phyloP scores from a whole-genome alignment of 345 rosid genomes.

The Passiflora organensis region DNA sequence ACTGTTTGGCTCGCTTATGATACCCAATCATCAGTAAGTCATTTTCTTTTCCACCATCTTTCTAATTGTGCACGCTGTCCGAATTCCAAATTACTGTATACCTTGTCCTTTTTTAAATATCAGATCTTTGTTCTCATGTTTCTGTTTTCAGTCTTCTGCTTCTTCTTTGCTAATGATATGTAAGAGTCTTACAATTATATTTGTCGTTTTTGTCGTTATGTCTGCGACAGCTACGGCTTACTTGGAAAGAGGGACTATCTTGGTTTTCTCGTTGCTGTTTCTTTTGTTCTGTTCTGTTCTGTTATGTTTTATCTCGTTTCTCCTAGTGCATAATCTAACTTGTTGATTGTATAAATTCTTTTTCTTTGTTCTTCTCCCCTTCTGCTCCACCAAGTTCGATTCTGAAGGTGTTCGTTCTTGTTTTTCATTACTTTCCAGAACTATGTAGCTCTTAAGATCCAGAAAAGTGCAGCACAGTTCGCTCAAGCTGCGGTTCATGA shows the following conservation, averaged over 20 bases:
- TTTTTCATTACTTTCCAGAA: conserved; percentile 34
- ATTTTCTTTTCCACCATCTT: neutral
- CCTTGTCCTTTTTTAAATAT: no score
- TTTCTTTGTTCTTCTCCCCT: neutral
- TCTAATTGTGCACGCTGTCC: no score
- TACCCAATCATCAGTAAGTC: conserved; percentile 57
- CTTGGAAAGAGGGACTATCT: neutral
- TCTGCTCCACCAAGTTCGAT: neutral
- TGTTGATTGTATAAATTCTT: no score
- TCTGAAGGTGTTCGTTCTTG: neutral
- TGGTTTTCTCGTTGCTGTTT: neutral
- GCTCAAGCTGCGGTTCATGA: conserved; percentile 97
- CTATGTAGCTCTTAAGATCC: conserved; percentile 95
- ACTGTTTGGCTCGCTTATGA: conserved; percentile 99
- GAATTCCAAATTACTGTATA: no score
- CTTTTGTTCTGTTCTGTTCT: neutral
- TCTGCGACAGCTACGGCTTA: neutral
- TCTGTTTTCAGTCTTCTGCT: neutral
- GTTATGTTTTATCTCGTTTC: neutral
- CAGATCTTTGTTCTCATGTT: no score
- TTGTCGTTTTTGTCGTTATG: neutral
- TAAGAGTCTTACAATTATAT: no score
- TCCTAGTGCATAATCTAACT: no score
- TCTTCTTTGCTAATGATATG: neutral
- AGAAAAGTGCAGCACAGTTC: conserved; percentile 94